Base-by-base conservation (phyloP, 768 basidiomycete species). In the Russula compacta region DNA sequence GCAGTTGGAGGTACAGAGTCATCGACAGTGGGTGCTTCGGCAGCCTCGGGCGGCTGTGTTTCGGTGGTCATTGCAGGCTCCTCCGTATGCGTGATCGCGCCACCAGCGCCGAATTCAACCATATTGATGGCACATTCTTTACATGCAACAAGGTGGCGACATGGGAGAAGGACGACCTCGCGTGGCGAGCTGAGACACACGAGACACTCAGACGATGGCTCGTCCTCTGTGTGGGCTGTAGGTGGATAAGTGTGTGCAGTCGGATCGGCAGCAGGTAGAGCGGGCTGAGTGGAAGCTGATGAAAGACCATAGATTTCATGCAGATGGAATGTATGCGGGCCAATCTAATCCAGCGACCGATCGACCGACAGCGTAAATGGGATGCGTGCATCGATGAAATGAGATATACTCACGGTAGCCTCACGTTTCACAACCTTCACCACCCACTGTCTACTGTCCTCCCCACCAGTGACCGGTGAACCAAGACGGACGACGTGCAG, bases 51-150 rank as follows among this genome's bases (percentile, higher is more conserved):
- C 15, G 71, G 69, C 6, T 70, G 67, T 3, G 71, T 67, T 1
- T 73, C 75, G 0, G 76, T 69, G 0, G 63, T 66, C 7, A 68
- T 65, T 14, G 68, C 71, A 12, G 68, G 66, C 17, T 78, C 78
- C 7, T 79, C 77, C 2, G 74, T 67, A 54, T 89, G 85, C n/a
- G 79, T 81, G 53, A 95, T 88, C 51, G 79, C 85, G 3, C 94
- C 94, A 3, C 94, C 94, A 0, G 94, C 94, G 33, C 94, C 94
- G 71, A 93, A 98, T 72, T 98, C 94, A 52, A 98, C 87, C 94
- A 98, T 98, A 70, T 95, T 95, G 55, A 97, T 74, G 0, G 94
- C 94, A 69, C 94, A 98, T 49, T 95, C 94, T 68, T 89, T 86
- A 76, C 94, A 98, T 5, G 94, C 94, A 60, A 98, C 94, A 35